Evolutionary conservation across 176 grass and related monocot species (phyloP).

Genomic region (Aegilops umbellulata): DNA sequence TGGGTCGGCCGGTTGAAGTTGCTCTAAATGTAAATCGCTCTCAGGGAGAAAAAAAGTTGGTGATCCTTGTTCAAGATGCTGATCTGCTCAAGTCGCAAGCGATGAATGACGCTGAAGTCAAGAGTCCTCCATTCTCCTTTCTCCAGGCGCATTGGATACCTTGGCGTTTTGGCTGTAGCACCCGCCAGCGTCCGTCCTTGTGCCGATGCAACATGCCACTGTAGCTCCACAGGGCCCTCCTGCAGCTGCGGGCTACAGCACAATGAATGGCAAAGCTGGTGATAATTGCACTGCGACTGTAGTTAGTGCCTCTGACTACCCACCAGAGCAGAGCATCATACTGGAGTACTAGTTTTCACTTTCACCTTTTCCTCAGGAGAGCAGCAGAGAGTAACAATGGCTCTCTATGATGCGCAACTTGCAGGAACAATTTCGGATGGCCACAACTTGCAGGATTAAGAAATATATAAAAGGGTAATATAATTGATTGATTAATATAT

Average conservation of each 20-base stretch:
- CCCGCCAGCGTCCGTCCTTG: background rate
- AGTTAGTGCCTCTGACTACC: conserved; percentile 1
- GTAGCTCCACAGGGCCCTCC: conserved; percentile 9
- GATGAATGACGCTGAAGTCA: background rate
- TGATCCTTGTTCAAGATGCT: too few relatives aligned
- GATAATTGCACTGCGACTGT: conserved; percentile 23
- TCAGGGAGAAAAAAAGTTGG: too few relatives aligned
- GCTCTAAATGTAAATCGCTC: too few relatives aligned
- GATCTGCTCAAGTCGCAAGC: background rate
- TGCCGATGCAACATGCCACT: conserved; percentile 24
- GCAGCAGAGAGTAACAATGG: background rate
- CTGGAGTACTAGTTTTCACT: background rate
- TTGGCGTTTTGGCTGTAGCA: background rate
- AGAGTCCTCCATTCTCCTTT: background rate
- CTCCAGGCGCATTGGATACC: background rate
- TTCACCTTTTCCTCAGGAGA: background rate
- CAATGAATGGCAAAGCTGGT: conserved; percentile 7
- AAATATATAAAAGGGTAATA: background rate
- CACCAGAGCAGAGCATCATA: background rate
- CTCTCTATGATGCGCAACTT: background rate
- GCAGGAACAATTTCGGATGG: background rate
- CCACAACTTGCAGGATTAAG: background rate
- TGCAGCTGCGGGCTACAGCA: background rate
- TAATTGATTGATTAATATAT: conserved; percentile 30
- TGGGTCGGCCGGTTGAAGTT: too few relatives aligned